phyloP scores from a whole-genome alignment of 768 basidiomycete species.

The Suillus lakei region DNA sequence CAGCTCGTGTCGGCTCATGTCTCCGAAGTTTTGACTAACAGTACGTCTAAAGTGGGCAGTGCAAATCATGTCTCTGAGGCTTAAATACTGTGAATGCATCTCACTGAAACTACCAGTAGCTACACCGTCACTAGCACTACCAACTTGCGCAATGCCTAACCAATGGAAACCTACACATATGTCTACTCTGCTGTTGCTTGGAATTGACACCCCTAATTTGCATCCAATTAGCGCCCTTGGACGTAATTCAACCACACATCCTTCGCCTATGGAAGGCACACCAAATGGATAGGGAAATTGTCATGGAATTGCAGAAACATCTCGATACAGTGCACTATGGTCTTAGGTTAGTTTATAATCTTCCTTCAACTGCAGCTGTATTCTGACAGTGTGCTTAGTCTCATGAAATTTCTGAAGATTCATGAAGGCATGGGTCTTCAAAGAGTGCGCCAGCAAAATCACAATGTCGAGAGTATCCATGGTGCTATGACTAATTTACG shows the following conservation, averaged over 20 bases:
- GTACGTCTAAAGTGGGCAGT: too few species aligned
- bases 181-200: background rate
- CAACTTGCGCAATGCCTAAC: constrained; percentile 2
- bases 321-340: constrained; percentile 29
- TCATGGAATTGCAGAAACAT: constrained; percentile 23
- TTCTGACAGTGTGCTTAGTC: background rate
- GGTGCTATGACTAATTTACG: constrained; percentile 22
- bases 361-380: background rate
- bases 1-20: too few species aligned
- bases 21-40: too few species aligned
- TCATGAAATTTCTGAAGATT: constrained; percentile 2
- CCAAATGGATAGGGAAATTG: constrained; percentile 32
- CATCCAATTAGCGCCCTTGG: constrained; percentile 15
- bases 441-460: constrained; percentile 21
- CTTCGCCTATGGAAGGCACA: constrained; percentile 26
- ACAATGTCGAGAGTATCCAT: constrained; percentile 27
- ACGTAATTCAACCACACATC: constrained; percentile 15
- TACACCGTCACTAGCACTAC: background rate
- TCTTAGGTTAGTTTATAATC: constrained; percentile 17
- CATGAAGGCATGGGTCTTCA: constrained; percentile 22
- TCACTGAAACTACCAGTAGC: too few species aligned
- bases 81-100: too few species aligned
- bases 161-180: constrained; percentile 8
- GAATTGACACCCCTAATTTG: too few species aligned
- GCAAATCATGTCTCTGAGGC: too few species aligned